Evolutionary conservation across 2,329 filamentous ascomycete genomes (phyloP), one percentile per base, ranked within the genome.

Genomic region (Periconia macrospinosa): DNA sequence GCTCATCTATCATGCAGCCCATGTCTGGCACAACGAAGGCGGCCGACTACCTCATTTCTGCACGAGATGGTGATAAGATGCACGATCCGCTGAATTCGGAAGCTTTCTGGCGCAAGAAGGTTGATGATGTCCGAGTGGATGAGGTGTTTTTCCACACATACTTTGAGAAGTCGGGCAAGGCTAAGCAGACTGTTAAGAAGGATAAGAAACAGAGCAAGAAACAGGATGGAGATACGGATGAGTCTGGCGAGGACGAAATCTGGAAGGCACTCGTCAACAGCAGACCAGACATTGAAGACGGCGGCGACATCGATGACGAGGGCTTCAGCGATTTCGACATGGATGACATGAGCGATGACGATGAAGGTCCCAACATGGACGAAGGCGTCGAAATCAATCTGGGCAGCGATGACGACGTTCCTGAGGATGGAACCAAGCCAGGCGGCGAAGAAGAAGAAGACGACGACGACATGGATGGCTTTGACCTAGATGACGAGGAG

Each of bases 91-190:
- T 99, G 73, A 99, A 99, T 75, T 88, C 88, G 1, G 89, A 95
- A 58, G 80, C 85, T 2, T 99, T 99, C 81, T 96, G 92, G 91
- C 88, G 87, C 67, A 91, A 91, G 83, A 92, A 91, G 77, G 81
- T 84, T n/a, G 87, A 91, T 59, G 87, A 97, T 50, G 88, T 99
- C 43, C 87, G 89, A 2, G 91, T 87, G 0, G 92, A 99, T 61
- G 94, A 99, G 70, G 90, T 92, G 40, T 99, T 99, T 84, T 99
- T 99, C 84, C 94, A 99, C 75, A 87, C 91, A 61, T 99, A 99
- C 83, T 99, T 99, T 76, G 87, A 85, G 52, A 83, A 88, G 69
- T 76, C 79, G 11, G 83, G 80, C 46, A 81, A 80, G 59, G 76
- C 79, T 62, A 81, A 82, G 66, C 72, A 72, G 56, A 82, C 80